A percentile compares a stretch with the other conserved stretches of the same genome.
These are phyloP conservation scores for Malassezia cuniculi DNA, from an alignment of 1,284 basidiomycete species.

Conservation along the genomic window DNA sequence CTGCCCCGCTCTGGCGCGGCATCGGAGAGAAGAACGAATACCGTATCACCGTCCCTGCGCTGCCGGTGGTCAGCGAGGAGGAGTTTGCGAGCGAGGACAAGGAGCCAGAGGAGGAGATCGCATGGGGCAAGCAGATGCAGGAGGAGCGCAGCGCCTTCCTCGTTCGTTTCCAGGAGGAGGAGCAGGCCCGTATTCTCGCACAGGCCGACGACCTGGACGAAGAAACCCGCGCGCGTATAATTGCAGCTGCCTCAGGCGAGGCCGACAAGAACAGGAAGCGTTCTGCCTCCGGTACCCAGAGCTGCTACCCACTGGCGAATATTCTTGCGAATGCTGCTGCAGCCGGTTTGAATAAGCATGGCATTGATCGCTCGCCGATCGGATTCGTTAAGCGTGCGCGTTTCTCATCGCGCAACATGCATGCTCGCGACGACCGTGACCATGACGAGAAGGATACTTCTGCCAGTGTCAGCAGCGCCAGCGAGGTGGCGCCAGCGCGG, in stretches of 20 bases:
- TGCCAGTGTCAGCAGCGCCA: no score
- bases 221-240: not conserved
- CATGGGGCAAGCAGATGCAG: conserved; percentile 39
- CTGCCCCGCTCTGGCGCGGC: conserved; percentile 26
- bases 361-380: conserved; percentile 9
- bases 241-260: conserved; percentile 1
- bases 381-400: conserved; percentile 16
- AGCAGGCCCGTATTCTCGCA: conserved; percentile 22
- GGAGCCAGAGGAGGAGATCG: conserved; percentile 37
- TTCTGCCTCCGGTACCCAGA: conserved; percentile 8
- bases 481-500: no score
- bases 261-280: conserved; percentile 11
- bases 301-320: conserved; percentile 14
- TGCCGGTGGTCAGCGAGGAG: conserved; percentile 16
- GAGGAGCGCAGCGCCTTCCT: conserved; percentile 33
- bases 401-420: conserved; percentile 11
- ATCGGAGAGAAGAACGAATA: conserved; percentile 29
- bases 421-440: no score
- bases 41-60: conserved; percentile 24
- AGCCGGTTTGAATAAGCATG: conserved; percentile 2
- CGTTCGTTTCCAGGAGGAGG: conserved; percentile 34
- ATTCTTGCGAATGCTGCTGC: conserved; percentile 15
- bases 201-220: conserved; percentile 6
- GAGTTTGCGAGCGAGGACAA: conserved; percentile 29
- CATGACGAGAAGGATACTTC: no score